Evolutionary conservation across 345 rosid species (phyloP), one percentile per base, ranked within the genome.

Genomic region (Gossypium turneri): DNA sequence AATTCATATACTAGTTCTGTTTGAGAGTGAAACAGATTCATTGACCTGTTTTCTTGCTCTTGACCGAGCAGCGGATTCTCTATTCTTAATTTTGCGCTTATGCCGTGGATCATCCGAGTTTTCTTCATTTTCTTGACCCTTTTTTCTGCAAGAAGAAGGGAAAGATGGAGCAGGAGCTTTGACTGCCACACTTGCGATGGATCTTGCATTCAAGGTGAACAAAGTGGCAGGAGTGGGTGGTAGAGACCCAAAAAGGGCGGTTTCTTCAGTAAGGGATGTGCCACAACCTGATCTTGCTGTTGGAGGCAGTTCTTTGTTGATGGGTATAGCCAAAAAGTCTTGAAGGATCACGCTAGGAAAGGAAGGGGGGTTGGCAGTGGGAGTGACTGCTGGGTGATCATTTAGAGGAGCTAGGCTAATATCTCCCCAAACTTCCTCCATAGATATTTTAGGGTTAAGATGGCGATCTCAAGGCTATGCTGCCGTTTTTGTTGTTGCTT

Each of bases 1-100:
- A 67, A 12, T 48, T 2, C 10, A 17, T 61, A 47, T 3, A 10
- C 12, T 34, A 34, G 38, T 34, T 34, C 7, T 34, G 38, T 34
- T 34, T 34, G 38, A 34, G 38, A 34, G 1, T 34, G 38, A 4
- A 34, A 34, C 7, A 34, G 38, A 34, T 34, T 34, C 41, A 34
- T 34, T 34, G 19, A 82, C 92, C 88, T 86, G 90, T 76, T 80
- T 89, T 70, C 89, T 81, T 12, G 89, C 89, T 43, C 92, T 78
- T 77, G 89, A 89, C 55, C 89, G 84, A 43, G 84, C 87, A 9
- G 92, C 89, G n/a, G 92, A 86, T 69, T 89, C 90, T 75, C 92
- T 79, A 73, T 85, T 86, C 82, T 86, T 89, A 68, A 89, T 85
- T 88, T 73, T 73, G 48, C 92, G 84, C 76, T 84, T 84, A 20